Evolutionary conservation across 2,329 filamentous ascomycete species (phyloP).

Genomic region (Aureobasidium mangrovei): DNA sequence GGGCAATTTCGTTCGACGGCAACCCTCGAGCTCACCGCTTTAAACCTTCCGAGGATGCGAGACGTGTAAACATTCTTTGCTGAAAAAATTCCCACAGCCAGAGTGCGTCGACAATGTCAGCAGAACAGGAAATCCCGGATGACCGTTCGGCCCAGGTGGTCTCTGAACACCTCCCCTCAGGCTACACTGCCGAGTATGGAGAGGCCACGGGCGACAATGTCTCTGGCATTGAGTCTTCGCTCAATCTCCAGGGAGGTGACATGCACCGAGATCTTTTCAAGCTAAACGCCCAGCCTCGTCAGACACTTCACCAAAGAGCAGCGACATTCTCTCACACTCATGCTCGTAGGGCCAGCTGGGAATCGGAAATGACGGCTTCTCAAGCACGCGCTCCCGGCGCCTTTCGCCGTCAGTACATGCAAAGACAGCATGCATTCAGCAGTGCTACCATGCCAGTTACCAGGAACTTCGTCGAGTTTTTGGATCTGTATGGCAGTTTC

Average conservation of each 20-base stretch:
- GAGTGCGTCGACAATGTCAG: neutral
- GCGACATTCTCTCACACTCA: slow-evolving; percentile 54
- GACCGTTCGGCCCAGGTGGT: slow-evolving; percentile 14
- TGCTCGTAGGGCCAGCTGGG: slow-evolving; percentile 17
- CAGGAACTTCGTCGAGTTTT: slow-evolving; percentile 63
- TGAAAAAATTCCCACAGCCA: neutral
- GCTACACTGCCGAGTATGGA: slow-evolving; percentile 14
- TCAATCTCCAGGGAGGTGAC: slow-evolving; percentile 66
- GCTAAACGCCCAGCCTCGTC: slow-evolving; percentile 46
- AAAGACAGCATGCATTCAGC: slow-evolving; percentile 32
- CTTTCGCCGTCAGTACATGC: slow-evolving; percentile 46
- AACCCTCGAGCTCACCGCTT: neutral
- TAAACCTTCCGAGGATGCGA: neutral
- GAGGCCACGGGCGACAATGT: neutral
- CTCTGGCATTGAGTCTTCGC: slow-evolving; percentile 49
- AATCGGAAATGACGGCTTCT: slow-evolving; percentile 31
- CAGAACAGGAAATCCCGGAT: neutral
- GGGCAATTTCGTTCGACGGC: neutral
- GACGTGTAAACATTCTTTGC: neutral
- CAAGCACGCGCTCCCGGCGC: slow-evolving; percentile 44
- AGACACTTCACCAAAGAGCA: slow-evolving; percentile 44
- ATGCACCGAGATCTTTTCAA: slow-evolving; percentile 72
- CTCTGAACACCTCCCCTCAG: slow-evolving; percentile 15
- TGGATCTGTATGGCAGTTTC: slow-evolving; percentile 68
- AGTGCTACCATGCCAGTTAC: slow-evolving; percentile 48